Conservation (phyloP, 768 basidiomycete genomes). For the Cantharellus anzutake region DNA sequence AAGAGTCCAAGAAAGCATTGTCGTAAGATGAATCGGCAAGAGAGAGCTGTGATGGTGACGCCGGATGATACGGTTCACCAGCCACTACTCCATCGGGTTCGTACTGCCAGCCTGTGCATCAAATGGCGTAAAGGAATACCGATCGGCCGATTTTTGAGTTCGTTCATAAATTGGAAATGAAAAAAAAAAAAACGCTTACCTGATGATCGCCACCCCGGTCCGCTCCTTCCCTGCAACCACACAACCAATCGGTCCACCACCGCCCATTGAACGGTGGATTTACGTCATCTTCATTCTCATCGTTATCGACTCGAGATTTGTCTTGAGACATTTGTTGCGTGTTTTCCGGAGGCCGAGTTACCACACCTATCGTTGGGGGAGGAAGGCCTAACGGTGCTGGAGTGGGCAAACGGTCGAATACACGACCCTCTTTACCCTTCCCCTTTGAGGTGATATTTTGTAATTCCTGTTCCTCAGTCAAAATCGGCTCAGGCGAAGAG, state of each 20-base stretch:
- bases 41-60: too few relatives aligned
- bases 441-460: too few relatives aligned
- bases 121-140: too few relatives aligned
- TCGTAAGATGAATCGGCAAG: too few relatives aligned
- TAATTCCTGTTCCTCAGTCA: background rate
- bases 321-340: background rate
- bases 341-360: background rate
- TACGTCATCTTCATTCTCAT: conserved; percentile 7
- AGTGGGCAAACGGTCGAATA: background rate
- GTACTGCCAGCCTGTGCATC: too few relatives aligned
- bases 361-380: background rate
- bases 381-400: background rate
- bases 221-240: conserved; percentile 10
- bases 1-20: too few relatives aligned
- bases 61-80: too few relatives aligned
- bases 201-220: conserved; percentile 7
- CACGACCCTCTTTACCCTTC: background rate
- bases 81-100: too few relatives aligned
- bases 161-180: too few relatives aligned
- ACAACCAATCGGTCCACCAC: conserved; percentile 12
- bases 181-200: conserved; percentile 7
- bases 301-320: background rate
- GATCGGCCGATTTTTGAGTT: too few relatives aligned
- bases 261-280: conserved; percentile 1
- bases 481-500: background rate